These are phyloP conservation scores for Chytriomyces sp. DNA, from an alignment of 192 early-diverging fungal genomes.

Conservation along the genomic window DNA sequence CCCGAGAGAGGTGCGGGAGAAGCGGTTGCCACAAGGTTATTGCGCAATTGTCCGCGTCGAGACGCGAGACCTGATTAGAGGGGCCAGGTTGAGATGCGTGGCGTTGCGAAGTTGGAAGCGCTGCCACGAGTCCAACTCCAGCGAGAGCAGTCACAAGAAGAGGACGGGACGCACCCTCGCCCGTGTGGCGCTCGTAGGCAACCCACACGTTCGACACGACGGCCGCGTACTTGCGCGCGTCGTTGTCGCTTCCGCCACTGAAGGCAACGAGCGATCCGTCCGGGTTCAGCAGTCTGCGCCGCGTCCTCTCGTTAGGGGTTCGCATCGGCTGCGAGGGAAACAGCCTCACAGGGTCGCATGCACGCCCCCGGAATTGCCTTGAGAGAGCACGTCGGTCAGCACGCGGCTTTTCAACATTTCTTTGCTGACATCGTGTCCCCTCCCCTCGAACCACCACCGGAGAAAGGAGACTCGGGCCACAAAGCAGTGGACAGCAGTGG, in stretches of 20 bases:
- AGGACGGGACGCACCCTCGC: constrained; percentile 18
- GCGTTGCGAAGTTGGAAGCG: neutral
- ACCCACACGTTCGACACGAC: constrained; percentile 47
- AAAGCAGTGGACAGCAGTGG: too few relatives aligned
- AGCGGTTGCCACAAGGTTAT: neutral
- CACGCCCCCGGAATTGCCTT: constrained; percentile 41
- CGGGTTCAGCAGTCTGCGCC: constrained; percentile 39
- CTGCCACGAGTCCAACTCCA: neutral
- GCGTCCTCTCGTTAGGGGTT: neutral
- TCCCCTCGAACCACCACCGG: too few relatives aligned
- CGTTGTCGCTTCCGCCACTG: constrained; percentile 34
- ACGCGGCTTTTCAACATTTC: constrained; percentile 43
- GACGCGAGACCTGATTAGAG: neutral
- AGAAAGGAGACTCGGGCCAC: too few relatives aligned
- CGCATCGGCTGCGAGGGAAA: neutral
- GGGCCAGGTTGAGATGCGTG: too few relatives aligned
- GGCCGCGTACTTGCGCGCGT: constrained; percentile 41
- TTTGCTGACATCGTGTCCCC: too few relatives aligned
- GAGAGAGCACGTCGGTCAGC: constrained; percentile 38
- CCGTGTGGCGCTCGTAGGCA: constrained; percentile 48
- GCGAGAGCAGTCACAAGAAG: neutral
- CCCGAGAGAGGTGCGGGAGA: neutral
- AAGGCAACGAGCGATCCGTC: constrained; percentile 49
- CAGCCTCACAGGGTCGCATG: constrained; percentile 36
- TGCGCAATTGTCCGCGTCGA: neutral